A percentile compares a stretch with the other conserved stretches of the same genome.
These are phyloP conservation scores for Chrysanthemum seticuspe DNA, from an alignment of 129 eudicot species.

Conservation along the genomic window DNA sequence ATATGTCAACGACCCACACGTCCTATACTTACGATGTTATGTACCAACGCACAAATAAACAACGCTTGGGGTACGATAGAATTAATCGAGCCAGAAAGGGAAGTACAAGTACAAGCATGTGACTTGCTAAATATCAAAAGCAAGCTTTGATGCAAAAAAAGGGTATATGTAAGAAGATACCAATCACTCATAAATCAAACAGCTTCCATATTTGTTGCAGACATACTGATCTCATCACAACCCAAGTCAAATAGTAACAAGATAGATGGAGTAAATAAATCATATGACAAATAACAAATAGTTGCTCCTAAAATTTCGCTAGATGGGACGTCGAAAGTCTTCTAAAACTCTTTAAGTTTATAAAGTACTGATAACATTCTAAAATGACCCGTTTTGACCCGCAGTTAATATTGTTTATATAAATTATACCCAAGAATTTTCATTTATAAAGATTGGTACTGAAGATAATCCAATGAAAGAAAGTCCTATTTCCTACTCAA, in stretches of 20 bases:
- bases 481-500: slow-evolving; percentile 47
- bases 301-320: too few relatives aligned
- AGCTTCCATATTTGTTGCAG: slow-evolving; percentile 36
- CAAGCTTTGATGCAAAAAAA: slow-evolving; percentile 31
- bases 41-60: not conserved
- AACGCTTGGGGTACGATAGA: not conserved
- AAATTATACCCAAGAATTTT: too few relatives aligned
- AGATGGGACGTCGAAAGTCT: too few relatives aligned
- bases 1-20: too few relatives aligned
- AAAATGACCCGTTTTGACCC: too few relatives aligned
- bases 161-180: slow-evolving; percentile 31
- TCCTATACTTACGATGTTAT: not conserved
- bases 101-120: slow-evolving; percentile 21
- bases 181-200: slow-evolving; percentile 44
- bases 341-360: too few relatives aligned
- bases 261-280: not conserved
- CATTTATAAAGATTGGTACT: too few relatives aligned
- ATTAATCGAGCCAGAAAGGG: not conserved
- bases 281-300: not conserved
- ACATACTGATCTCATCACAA: slow-evolving; percentile 36
- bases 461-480: slow-evolving; percentile 37
- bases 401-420: too few relatives aligned
- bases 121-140: slow-evolving; percentile 21
- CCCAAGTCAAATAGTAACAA: slow-evolving; percentile 38
- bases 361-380: too few relatives aligned